Percentiles rank a stretch among this genome's conserved stretches.
phyloP scores from a whole-genome alignment of 768 basidiomycete genomes.

The Fistulinella prunicolor region DNA sequence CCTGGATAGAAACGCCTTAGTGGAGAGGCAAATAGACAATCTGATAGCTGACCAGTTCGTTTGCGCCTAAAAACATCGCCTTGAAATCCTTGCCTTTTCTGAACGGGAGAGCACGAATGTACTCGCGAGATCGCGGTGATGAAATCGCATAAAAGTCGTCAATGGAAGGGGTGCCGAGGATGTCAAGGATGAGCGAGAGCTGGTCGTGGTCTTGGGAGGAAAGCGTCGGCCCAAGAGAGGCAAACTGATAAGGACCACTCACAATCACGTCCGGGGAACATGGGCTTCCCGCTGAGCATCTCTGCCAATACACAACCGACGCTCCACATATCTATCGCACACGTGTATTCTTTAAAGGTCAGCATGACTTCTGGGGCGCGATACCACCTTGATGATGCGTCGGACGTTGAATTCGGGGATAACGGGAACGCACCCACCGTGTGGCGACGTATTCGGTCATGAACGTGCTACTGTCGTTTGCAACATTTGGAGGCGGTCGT shows the following conservation, averaged over 20 bases:
- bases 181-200: constrained; percentile 86
- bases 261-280: constrained; percentile 97
- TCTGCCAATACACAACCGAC: constrained; percentile 88
- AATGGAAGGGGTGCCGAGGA: constrained; percentile 86
- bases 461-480: constrained; percentile 73
- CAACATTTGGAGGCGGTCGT: constrained; percentile 68
- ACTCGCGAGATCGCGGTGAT: constrained; percentile 74
- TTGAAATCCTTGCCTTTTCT: constrained; percentile 72
- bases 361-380: constrained; percentile 98
- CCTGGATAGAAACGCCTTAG: constrained; percentile 34
- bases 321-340: constrained; percentile 84
- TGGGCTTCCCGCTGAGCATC: constrained; percentile 86
- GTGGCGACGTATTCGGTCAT: constrained; percentile 97
- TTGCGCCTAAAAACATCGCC: constrained; percentile 71
- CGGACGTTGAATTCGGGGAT: not conserved
- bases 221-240: too few relatives aligned
- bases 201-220: constrained; percentile 78
- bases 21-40: not conserved
- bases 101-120: constrained; percentile 86
- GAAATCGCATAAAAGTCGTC: constrained; percentile 96
- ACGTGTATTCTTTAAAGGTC: constrained; percentile 94
- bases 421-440: constrained; percentile 42
- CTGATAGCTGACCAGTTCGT: constrained; percentile 47
- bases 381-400: constrained; percentile 70
- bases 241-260: constrained; percentile 4